Percentiles rank a stretch among this genome's conserved stretches.
Conservation (phyloP, 1,284 basidiomycete genomes). For the Rhodotorula sp. region DNA sequence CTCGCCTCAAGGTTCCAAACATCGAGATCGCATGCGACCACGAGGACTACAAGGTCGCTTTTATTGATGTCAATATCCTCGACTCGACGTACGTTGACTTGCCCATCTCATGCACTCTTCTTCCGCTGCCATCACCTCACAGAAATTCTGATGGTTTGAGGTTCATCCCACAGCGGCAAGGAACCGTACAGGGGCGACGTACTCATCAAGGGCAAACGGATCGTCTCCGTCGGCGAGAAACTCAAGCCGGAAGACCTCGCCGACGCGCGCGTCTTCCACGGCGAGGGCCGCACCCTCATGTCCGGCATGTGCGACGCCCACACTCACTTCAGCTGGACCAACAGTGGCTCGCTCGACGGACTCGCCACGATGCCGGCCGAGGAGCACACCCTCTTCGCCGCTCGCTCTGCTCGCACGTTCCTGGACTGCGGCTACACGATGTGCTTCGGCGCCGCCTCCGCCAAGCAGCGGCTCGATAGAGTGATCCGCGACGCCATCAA, state of each 20-base stretch:
- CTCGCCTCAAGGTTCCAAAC: slow-evolving; percentile 7
- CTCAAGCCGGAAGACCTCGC: background rate
- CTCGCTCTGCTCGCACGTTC: slow-evolving; percentile 7
- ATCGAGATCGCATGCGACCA: slow-evolving; percentile 8
- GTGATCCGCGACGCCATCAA: slow-evolving; percentile 48
- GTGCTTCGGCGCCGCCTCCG: slow-evolving; percentile 46
- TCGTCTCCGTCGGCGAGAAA: slow-evolving; percentile 30
- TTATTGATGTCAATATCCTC: slow-evolving; percentile 46
- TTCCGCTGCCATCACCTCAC: slow-evolving; percentile 28
- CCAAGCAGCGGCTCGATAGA: slow-evolving; percentile 46
- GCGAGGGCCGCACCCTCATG: slow-evolving; percentile 15
- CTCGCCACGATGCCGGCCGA: slow-evolving; percentile 13
- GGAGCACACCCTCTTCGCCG: slow-evolving; percentile 13
- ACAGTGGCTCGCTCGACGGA: slow-evolving; percentile 15
- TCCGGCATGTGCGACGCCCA: slow-evolving; percentile 11
- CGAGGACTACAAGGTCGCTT: slow-evolving; percentile 10
- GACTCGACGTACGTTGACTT: slow-evolving; percentile 20
- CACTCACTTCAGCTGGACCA: slow-evolving; percentile 16
- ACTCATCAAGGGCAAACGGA: slow-evolving; percentile 47
- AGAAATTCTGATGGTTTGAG: background rate
- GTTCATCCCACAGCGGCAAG: background rate
- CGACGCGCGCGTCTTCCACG: background rate
- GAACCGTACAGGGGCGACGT: slow-evolving; percentile 41
- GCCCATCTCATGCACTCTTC: slow-evolving; percentile 46
- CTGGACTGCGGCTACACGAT: slow-evolving; percentile 6